A percentile compares a stretch with the other conserved stretches of the same genome.
Evolutionary conservation across 129 eudicot genomes (phyloP).

Genomic region (Helichrysum umbraculigerum): DNA sequence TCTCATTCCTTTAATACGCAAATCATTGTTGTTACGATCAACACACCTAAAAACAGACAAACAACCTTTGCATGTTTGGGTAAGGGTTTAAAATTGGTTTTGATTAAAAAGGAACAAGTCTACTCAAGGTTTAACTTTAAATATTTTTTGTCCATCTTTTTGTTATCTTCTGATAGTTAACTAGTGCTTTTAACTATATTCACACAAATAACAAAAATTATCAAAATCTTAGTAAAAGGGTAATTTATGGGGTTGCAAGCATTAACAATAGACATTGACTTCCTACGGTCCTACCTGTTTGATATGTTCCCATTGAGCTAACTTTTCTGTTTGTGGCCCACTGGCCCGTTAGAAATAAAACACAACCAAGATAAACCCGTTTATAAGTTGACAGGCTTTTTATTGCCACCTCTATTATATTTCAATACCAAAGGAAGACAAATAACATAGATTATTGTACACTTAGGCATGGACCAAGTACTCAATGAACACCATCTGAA

Average conservation of each 20-base stretch:
- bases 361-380: too few relatives aligned
- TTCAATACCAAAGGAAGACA: not conserved
- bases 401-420: not conserved
- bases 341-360: not conserved
- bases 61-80: not conserved
- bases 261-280: too few relatives aligned
- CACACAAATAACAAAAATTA: too few relatives aligned
- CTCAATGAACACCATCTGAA: not conserved
- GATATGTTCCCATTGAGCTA: too few relatives aligned
- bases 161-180: not conserved
- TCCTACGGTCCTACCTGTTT: too few relatives aligned
- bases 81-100: too few relatives aligned
- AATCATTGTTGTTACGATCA: constrained; percentile 95
- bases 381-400: not conserved
- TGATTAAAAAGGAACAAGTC: too few relatives aligned
- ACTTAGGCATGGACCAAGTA: not conserved
- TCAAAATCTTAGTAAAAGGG: too few relatives aligned
- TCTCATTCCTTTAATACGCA: too few relatives aligned
- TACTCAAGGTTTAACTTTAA: not conserved
- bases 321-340: not conserved
- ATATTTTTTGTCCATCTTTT: not conserved
- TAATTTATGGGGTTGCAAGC: too few relatives aligned
- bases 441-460: not conserved
- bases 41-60: constrained; percentile 60
- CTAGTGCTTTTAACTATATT: not conserved